Percentiles rank a stretch among this genome's conserved stretches.
Evolutionary conservation across 768 basidiomycete species (phyloP).

Genomic region (Boletus sp.): DNA sequence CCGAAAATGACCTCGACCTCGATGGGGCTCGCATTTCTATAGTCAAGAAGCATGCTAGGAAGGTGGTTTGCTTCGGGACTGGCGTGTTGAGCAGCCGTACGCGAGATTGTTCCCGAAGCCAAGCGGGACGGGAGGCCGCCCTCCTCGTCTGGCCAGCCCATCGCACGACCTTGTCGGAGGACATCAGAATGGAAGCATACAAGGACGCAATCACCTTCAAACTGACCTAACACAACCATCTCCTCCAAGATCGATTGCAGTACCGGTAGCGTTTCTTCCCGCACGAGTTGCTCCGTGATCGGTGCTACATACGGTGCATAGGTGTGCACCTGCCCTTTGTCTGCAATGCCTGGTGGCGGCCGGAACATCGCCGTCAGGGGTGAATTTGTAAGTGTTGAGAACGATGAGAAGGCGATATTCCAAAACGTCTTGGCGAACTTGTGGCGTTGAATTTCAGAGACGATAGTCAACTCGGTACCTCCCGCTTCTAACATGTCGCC

Average conservation of each 20-base stretch:
- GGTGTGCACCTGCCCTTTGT: constrained; percentile 24
- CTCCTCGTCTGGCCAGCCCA: constrained; percentile 41
- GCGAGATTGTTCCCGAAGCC: constrained; percentile 37
- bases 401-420: constrained; percentile 56
- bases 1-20: constrained; percentile 69
- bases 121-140: constrained; percentile 47
- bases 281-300: constrained; percentile 40
- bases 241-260: constrained; percentile 47
- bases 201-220: not conserved
- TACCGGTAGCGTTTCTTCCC: constrained; percentile 43
- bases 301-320: constrained; percentile 41
- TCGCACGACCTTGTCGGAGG: constrained; percentile 12
- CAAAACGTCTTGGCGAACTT: constrained; percentile 65
- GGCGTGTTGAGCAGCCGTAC: constrained; percentile 38
- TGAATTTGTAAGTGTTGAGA: constrained; percentile 47
- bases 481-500: constrained; percentile 43
- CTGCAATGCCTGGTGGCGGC: constrained; percentile 6
- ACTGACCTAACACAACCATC: constrained; percentile 40
- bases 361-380: constrained; percentile 52
- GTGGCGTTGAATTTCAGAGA: constrained; percentile 57
- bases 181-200: not conserved
- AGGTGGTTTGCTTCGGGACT: constrained; percentile 44
- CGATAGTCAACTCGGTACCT: constrained; percentile 45
- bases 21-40: constrained; percentile 47
- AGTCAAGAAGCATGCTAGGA: constrained; percentile 63